Base-by-base conservation (phyloP, 1,284 basidiomycete species). In the Papiliotrema laurentii region DNA sequence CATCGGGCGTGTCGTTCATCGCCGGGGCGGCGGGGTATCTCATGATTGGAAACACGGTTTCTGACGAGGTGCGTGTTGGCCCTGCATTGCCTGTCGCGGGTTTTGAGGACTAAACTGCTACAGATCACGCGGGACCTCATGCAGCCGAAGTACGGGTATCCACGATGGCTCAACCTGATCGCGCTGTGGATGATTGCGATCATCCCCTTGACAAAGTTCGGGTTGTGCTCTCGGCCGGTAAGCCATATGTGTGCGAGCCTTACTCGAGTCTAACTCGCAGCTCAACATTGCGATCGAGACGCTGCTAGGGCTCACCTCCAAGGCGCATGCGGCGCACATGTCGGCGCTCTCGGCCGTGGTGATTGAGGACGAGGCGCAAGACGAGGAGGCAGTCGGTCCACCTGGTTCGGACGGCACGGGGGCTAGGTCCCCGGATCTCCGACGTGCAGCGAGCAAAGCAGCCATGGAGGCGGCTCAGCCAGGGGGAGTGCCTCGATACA, bases 161-260 rank as follows among this genome's bases (percentile, higher is more conserved):
- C 86, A 43, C 74, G 78, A 2, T 61, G 75, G 4, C 74, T 97
- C 13, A 97, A 94, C 68, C 75, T 83, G 42, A 58, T 88, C 22
- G 86, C 85, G 5, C 78, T 96, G 39, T 93, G 90, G 87, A 84
- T 92, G 76, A 84, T 97, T 34, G 90, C 93, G 22, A 75, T 96
- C 50, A 87, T 84, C 55, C 88, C 90, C 16, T 64, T 92, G 78
- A 84, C 89, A 2, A 97, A 97, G 72, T 96, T 89, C 69, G 88
- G 89, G 3, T 76, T 97, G 21, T 83, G 84, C 38, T 85, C 86
- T 2, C 80, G 90, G 61, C 94, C 93, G 9, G 85, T 87, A 64
- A 56, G 84, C 76, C 5, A 11, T 34, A 27, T 16, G 43, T 44
- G 1, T 24, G 11, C 33, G 13, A 26, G 6, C 6, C 0, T 31